A percentile compares a stretch with the other conserved stretches of the same genome.
Conservation (phyloP, 2,329 filamentous ascomycete species). For the Sclerotinia sclerotiorum region DNA sequence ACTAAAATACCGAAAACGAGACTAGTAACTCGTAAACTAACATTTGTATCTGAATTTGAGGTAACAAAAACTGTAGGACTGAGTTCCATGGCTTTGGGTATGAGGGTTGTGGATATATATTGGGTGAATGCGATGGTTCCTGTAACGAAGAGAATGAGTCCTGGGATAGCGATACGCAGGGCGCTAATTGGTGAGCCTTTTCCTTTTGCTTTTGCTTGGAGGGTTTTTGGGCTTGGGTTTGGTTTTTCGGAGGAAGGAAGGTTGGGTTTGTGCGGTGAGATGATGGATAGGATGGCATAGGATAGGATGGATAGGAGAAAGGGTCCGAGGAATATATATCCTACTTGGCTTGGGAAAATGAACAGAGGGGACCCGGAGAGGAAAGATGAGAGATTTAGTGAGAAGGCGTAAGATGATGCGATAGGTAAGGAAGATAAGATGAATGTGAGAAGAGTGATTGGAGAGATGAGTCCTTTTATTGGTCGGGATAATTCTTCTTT, state of each 20-base stretch:
- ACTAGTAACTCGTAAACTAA: neutral
- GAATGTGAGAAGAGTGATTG: slow-evolving; percentile 51
- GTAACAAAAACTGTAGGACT: neutral
- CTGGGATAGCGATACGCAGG: neutral
- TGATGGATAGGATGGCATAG: slow-evolving; percentile 25
- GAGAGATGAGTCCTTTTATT: slow-evolving; percentile 48
- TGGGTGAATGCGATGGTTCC: neutral
- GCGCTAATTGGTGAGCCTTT: neutral
- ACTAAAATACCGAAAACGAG: neutral
- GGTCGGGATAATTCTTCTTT: slow-evolving; percentile 39
- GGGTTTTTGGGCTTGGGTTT: too few relatives aligned
- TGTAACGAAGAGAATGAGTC: neutral
- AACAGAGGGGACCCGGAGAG: slow-evolving; percentile 48
- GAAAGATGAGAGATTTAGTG: slow-evolving; percentile 49
- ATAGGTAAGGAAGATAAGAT: slow-evolving; percentile 48
- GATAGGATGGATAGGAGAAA: slow-evolving; percentile 28
- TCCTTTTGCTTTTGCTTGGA: neutral
- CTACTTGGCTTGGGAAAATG: slow-evolving; percentile 45
- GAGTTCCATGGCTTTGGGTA: neutral
- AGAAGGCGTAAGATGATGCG: slow-evolving; percentile 50
- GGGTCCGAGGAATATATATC: slow-evolving; percentile 45
- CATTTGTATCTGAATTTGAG: neutral
- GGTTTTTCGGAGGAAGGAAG: neutral
- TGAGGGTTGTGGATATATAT: slow-evolving; percentile 15
- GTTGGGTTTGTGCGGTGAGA: slow-evolving; percentile 21